Percentiles rank a stretch among this genome's conserved stretches.
Evolutionary conservation across 108 stramenopile genomes (phyloP).

Genomic region (Nitzschia putrida): DNA sequence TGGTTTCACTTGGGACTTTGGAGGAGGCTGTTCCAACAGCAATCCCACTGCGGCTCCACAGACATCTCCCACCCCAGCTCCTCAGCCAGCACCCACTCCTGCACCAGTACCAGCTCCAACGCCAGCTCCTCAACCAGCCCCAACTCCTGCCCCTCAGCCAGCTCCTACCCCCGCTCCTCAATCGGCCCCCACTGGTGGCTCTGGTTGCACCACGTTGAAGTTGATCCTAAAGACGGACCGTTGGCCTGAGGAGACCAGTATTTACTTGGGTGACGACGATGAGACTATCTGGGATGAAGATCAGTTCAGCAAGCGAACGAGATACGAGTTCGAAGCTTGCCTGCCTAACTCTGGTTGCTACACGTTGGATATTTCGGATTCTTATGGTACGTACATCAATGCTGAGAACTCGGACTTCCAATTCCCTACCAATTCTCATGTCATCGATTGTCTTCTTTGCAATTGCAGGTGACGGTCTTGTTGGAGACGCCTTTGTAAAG

Average conservation of each 20-base stretch:
- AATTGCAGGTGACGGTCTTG: conserved; percentile 5
- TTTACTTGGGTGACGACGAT: not conserved
- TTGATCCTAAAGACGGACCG: conserved; percentile 7
- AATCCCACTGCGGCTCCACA: not conserved
- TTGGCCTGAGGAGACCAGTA: conserved; percentile 6
- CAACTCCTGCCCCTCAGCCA: not conserved
- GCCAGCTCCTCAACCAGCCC: not conserved
- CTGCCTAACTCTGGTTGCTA: not conserved
- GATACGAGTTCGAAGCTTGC: not conserved
- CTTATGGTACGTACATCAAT: not conserved
- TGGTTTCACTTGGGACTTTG: conserved; percentile 9
- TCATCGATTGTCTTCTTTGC: too few species aligned
- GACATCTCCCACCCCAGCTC: not conserved
- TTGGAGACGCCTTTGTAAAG: not conserved
- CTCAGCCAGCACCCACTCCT: conserved; percentile 4
- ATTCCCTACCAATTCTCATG: too few species aligned
- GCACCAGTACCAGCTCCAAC: conserved; percentile 6
- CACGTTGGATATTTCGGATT: not conserved
- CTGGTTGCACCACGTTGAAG: not conserved
- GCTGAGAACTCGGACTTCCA: not conserved
- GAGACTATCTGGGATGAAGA: not conserved
- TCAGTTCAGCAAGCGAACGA: not conserved
- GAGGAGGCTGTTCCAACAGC: conserved; percentile 4
- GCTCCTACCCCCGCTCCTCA: conserved; percentile 7
- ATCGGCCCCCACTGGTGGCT: not conserved